These are phyloP conservation scores for Carex scoparia DNA, from an alignment of 176 grass and related monocot species.

Conservation along the genomic window DNA sequence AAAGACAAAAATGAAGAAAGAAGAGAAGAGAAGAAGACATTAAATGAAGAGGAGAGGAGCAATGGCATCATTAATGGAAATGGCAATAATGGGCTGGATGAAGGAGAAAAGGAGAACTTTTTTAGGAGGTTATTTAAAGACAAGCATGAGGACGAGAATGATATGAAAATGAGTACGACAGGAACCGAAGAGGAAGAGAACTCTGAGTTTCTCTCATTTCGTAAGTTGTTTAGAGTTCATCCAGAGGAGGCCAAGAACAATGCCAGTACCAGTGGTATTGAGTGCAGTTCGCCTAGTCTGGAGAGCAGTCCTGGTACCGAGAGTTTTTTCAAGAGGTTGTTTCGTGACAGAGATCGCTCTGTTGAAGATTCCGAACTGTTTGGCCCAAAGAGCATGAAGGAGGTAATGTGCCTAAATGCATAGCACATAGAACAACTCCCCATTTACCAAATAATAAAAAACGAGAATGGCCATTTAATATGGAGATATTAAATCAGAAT, in stretches of 20 bases:
- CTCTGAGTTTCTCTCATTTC: slow-evolving; percentile 86
- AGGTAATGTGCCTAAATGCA: slow-evolving; percentile 38
- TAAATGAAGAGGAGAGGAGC: slow-evolving; percentile 56
- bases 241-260: slow-evolving; percentile 67
- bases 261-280: slow-evolving; percentile 31
- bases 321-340: slow-evolving; percentile 81
- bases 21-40: slow-evolving; percentile 45
- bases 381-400: slow-evolving; percentile 54
- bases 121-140: slow-evolving; percentile 85
- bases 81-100: slow-evolving; percentile 30
- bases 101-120: slow-evolving; percentile 90
- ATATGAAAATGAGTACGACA: slow-evolving; percentile 38
- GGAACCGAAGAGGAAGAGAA: slow-evolving; percentile 74
- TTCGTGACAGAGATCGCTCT: slow-evolving; percentile 75
- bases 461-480: background rate
- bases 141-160: slow-evolving; percentile 57
- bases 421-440: background rate
- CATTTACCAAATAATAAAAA: background rate
- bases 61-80: slow-evolving; percentile 26
- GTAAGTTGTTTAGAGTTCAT: slow-evolving; percentile 90
- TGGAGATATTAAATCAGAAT: background rate
- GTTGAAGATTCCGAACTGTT: slow-evolving; percentile 89
- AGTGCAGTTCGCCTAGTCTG: slow-evolving; percentile 44
- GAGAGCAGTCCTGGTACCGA: slow-evolving; percentile 95
- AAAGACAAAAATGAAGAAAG: slow-evolving; percentile 97